Evolutionary conservation across 2,329 filamentous ascomycete species (phyloP), one percentile per base, ranked within the genome.

Genomic region (Sclerotinia subarctica): DNA sequence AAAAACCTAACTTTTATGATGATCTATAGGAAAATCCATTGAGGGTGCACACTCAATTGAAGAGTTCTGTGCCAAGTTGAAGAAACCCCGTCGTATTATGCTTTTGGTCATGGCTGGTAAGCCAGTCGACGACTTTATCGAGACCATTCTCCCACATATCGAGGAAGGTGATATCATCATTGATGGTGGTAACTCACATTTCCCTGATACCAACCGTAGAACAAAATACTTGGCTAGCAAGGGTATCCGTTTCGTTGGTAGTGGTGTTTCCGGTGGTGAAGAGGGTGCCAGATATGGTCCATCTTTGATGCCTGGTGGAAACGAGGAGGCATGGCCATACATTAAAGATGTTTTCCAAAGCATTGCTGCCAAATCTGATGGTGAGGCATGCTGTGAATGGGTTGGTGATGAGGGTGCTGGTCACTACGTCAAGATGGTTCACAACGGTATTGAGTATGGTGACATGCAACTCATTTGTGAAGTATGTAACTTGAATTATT

Each of bases 391-490:
- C 89, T 99, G 95, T 80, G 95, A 99, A 83, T 99, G 95, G 95
- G 95, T 99, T 77, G 95, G 95, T 85, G 95, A 98, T 83, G 93
- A 98, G 82, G 95, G 95, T 88, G 92, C 95, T 83, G 95, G 95
- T 77, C 95, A 99, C 90, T 99, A 97, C 87, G 94, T 99, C 86
- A 99, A 99, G 92, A 99, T 99, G 95, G 95, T 99, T 73, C 95
- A 99, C 90, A 99, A 99, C 84, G 95, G 95, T 88, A 99, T 99
- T 78, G 95, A 99, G 85, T 99, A 99, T 81, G 95, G 95, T 89
- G 95, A 99, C 85, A 99, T 99, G 95, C 95, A 99, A 87, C 88
- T 99, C 78, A 99, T 99, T 81, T 96, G 91, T 83, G 95, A 99
- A 90, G 94, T 97, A 83, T 77, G 87, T 59, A 29, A 19, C 8